Base-by-base conservation (phyloP, 345 rosid species). In the Ceriops decandra region DNA sequence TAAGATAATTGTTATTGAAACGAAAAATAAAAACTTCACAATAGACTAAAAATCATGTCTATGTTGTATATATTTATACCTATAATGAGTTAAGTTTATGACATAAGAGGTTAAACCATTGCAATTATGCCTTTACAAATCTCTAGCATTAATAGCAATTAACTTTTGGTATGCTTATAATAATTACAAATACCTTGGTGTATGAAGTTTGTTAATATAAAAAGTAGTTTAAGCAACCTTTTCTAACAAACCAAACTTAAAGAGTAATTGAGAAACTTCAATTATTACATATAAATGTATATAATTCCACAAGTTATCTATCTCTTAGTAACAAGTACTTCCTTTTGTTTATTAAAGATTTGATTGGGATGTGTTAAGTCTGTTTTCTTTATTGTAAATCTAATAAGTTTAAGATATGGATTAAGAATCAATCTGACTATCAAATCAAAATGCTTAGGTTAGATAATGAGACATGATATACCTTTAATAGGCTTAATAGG, bases 291-390 rank as follows among this genome's bases (percentile, higher is more conserved):
- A 9, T 32, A 27, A 26, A 75, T 24, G 20, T 27, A 64, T 1
- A 56, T 60, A 56, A 62, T 52, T 5, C 64, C 13, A 53, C 42
- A 27, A 52, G 1, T 1, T 30, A 27, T 33, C 11, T 35, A 16
- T 60, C 58, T 16, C 28, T 68, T 0, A 62, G 20, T 52, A 68
- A 24, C n/a, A 36, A n/a, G 26, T 74, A 63, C 15, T 74, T 54
- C n/a, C 4, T 74, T 2, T 20, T 20, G 1, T 62, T 74, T 8
- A 63, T 30, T 27, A 35, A 68, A 68, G 64, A 74, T 54, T 64
- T 17, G 8, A 33, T 1, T 1, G 6, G 1, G 6, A 33, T 33
- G 7, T 32, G 8, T 33, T 33, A 1, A 1, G 36, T 33, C 0
- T 33, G 6, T 8, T 33, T 33, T 6, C 1, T 33, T 6, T 1